phyloP scores from a whole-genome alignment of 208 protist genomes.

The Naegleria fowleri region DNA sequence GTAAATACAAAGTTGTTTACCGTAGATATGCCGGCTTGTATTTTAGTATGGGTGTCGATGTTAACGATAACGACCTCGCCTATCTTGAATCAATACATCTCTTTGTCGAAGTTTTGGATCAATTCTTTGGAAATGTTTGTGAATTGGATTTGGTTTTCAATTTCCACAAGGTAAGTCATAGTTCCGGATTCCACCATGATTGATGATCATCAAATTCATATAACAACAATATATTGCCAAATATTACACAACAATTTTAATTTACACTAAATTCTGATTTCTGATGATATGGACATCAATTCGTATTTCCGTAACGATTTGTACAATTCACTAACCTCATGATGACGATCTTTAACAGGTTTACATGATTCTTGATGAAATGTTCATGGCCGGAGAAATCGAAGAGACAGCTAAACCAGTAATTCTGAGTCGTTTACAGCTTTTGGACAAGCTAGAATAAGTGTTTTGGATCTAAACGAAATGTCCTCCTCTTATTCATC shows the following conservation, averaged over 20 bases:
- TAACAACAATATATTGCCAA: not conserved
- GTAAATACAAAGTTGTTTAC: constrained; percentile 93
- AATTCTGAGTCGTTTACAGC: constrained; percentile 78
- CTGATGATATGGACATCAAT: too few relatives aligned
- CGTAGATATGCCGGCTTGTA: constrained; percentile 98
- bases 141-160: constrained; percentile 99
- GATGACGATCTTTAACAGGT: constrained; percentile 60
- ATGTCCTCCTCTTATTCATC: too few relatives aligned
- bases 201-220: not conserved
- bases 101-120: constrained; percentile 95
- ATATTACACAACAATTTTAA: not conserved
- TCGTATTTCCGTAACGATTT: too few relatives aligned
- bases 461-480: too few relatives aligned
- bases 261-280: constrained; percentile 20
- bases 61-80: constrained; percentile 95
- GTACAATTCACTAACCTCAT: too few relatives aligned
- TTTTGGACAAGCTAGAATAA: constrained; percentile 80
- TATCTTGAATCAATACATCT: constrained; percentile 96
- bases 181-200: not conserved
- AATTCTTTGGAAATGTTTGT: constrained; percentile 99
- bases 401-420: constrained; percentile 89
- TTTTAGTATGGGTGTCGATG: constrained; percentile 96
- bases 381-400: constrained; percentile 95
- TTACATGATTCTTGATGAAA: constrained; percentile 97
- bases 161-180: constrained; percentile 79